phyloP scores from a whole-genome alignment of 352 stramenopile species.

The Plasmopara halstedii region DNA sequence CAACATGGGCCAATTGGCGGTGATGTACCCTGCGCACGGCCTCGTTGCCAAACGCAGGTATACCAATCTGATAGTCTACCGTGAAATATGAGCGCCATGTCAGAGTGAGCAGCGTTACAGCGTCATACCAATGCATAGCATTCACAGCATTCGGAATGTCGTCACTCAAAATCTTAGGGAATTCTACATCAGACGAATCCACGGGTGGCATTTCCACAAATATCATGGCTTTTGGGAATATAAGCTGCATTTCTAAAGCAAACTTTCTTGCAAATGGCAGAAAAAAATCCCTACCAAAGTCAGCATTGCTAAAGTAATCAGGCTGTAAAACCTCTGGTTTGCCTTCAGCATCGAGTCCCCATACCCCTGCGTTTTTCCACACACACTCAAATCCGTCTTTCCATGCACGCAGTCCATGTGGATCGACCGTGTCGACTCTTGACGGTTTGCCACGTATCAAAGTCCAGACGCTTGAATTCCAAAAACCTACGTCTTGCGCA shows the following conservation, averaged over 20 bases:
- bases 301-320: slow-evolving; percentile 50
- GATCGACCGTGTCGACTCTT: slow-evolving; percentile 35
- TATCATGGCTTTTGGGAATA: slow-evolving; percentile 53
- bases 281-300: slow-evolving; percentile 73
- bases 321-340: slow-evolving; percentile 37
- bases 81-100: slow-evolving; percentile 62
- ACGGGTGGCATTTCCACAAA: slow-evolving; percentile 74
- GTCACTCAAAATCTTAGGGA: slow-evolving; percentile 41
- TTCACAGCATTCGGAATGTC: slow-evolving; percentile 56
- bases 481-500: slow-evolving; percentile 45
- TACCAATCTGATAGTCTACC: slow-evolving; percentile 45
- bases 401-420: slow-evolving; percentile 49
- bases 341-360: slow-evolving; percentile 25
- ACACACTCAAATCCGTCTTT: slow-evolving; percentile 50
- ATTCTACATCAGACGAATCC: slow-evolving; percentile 42
- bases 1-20: slow-evolving; percentile 45
- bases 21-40: slow-evolving; percentile 48
- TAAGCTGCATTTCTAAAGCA: slow-evolving; percentile 32
- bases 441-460: slow-evolving; percentile 44
- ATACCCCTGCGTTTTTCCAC: slow-evolving; percentile 71
- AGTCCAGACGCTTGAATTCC: slow-evolving; percentile 48
- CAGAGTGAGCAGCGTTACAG: slow-evolving; percentile 70
- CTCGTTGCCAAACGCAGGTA: slow-evolving; percentile 47
- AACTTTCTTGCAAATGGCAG: slow-evolving; percentile 59
- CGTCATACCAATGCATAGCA: slow-evolving; percentile 88